Conservation (phyloP, 345 rosid genomes). For the Arabis hirsuta region DNA sequence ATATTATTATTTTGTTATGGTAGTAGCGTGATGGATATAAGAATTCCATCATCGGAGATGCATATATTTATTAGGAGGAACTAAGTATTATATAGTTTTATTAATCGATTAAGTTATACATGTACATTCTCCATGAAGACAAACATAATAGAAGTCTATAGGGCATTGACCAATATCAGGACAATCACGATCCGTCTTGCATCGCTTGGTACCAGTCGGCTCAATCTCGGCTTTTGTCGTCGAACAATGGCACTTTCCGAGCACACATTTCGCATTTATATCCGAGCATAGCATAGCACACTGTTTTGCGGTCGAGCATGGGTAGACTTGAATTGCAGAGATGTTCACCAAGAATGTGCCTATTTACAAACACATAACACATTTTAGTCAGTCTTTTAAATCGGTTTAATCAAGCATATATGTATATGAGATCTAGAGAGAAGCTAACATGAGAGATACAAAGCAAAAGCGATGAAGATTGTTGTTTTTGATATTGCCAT, state of each 20-base stretch:
- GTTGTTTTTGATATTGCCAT: conserved; percentile 14
- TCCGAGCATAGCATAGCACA: neutral
- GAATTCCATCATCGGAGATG: too few relatives aligned
- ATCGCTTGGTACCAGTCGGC: neutral
- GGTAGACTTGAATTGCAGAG: neutral
- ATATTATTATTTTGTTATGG: too few relatives aligned
- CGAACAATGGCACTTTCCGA: neutral
- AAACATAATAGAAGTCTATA: conserved; percentile 16
- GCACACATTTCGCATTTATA: neutral
- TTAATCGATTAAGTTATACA: neutral
- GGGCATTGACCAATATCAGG: conserved; percentile 22
- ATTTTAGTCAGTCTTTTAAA: neutral
- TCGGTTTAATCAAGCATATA: neutral
- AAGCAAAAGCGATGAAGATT: neutral
- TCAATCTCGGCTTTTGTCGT: neutral
- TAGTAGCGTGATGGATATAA: too few relatives aligned
- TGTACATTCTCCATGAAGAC: conserved; percentile 32
- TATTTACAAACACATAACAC: neutral
- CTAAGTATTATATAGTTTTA: too few relatives aligned
- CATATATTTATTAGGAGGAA: too few relatives aligned
- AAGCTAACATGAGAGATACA: conserved; percentile 10
- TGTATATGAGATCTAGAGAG: neutral
- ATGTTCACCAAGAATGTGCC: conserved; percentile 14
- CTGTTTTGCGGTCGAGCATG: neutral
- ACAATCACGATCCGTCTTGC: conserved; percentile 26